phyloP scores from a whole-genome alignment of 2,329 filamentous ascomycete genomes.

The Phoma sp. region DNA sequence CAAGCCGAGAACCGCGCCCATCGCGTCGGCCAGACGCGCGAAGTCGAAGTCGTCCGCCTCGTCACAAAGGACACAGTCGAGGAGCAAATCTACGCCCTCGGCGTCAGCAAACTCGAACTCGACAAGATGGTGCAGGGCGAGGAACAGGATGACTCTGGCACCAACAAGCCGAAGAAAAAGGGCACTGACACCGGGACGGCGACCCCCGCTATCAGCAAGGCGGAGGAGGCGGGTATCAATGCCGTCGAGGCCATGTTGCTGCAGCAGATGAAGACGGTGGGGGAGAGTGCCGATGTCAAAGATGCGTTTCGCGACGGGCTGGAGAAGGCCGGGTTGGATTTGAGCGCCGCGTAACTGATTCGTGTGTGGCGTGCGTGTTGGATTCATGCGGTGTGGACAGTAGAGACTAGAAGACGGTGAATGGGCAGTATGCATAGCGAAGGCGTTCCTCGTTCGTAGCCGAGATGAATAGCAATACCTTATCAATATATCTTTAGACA shows the following conservation, averaged over 20 bases:
- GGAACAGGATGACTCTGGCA: slow-evolving; percentile 52
- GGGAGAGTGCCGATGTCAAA: slow-evolving; percentile 44
- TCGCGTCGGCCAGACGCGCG: slow-evolving; percentile 86
- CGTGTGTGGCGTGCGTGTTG: neutral
- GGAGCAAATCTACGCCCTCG: slow-evolving; percentile 89
- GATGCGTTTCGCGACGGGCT: slow-evolving; percentile 51
- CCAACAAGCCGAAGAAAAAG: slow-evolving; percentile 27
- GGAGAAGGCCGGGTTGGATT: slow-evolving; percentile 51
- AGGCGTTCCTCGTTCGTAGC: neutral
- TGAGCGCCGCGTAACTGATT: slow-evolving; percentile 27
- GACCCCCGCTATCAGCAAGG: slow-evolving; percentile 44
- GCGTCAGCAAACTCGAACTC: slow-evolving; percentile 89
- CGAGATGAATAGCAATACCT: neutral
- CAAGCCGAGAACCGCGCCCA: slow-evolving; percentile 98
- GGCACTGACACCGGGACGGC: slow-evolving; percentile 14
- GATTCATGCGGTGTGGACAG: neutral
- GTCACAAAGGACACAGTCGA: slow-evolving; percentile 85
- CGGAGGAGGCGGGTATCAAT: slow-evolving; percentile 40
- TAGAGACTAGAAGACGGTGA: too few relatives aligned
- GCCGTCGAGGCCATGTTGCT: slow-evolving; percentile 52
- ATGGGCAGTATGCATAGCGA: neutral
- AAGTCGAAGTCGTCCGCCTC: slow-evolving; percentile 88
- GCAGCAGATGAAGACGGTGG: slow-evolving; percentile 29
- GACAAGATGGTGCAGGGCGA: slow-evolving; percentile 75
- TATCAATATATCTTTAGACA: too few relatives aligned